Conservation (phyloP, 2,329 filamentous ascomycete species). For the Fusarium veterinarium region DNA sequence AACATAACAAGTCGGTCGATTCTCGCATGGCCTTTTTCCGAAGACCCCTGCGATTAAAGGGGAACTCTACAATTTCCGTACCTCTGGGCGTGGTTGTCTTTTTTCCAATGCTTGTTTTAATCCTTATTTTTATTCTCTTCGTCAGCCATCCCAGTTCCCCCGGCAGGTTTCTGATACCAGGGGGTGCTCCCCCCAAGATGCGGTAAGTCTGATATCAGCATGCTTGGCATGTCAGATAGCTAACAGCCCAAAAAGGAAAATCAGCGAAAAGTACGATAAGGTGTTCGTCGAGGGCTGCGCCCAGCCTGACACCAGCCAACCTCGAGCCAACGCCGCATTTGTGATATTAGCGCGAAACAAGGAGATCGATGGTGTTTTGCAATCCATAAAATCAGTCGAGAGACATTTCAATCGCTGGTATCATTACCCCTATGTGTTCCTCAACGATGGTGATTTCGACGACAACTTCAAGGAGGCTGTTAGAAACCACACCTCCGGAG, state of each 20-base stretch:
- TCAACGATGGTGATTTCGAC: slow-evolving; percentile 98
- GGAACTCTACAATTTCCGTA: slow-evolving; percentile 92
- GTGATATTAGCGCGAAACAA: slow-evolving; percentile 96
- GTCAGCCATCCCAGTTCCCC: slow-evolving; percentile 87
- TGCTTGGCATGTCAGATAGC: not conserved
- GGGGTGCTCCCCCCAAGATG: slow-evolving; percentile 88
- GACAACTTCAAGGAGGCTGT: slow-evolving; percentile 90
- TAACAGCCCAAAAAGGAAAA: slow-evolving; percentile 73
- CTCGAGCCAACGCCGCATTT: slow-evolving; percentile 92
- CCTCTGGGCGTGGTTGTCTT: slow-evolving; percentile 92
- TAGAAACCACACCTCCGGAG: slow-evolving; percentile 86
- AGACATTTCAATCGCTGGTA: slow-evolving; percentile 99
- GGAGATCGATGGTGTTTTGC: slow-evolving; percentile 93
- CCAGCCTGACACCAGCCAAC: slow-evolving; percentile 80
- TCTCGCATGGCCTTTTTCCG: slow-evolving; percentile 81
- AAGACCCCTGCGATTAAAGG: slow-evolving; percentile 86
- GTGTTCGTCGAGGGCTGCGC: slow-evolving; percentile 93
- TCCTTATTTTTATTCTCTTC: slow-evolving; percentile 90
- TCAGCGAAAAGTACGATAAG: slow-evolving; percentile 96
- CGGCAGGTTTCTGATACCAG: slow-evolving; percentile 86
- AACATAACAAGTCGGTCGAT: slow-evolving; percentile 55
- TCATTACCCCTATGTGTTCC: slow-evolving; percentile 97
- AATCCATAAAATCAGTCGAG: slow-evolving; percentile 98
- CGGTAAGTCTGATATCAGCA: slow-evolving; percentile 67
- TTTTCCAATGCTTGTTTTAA: slow-evolving; percentile 90